Conservation (phyloP, 2,329 filamentous ascomycete species). For the Talaromyces albobiverticillius region DNA sequence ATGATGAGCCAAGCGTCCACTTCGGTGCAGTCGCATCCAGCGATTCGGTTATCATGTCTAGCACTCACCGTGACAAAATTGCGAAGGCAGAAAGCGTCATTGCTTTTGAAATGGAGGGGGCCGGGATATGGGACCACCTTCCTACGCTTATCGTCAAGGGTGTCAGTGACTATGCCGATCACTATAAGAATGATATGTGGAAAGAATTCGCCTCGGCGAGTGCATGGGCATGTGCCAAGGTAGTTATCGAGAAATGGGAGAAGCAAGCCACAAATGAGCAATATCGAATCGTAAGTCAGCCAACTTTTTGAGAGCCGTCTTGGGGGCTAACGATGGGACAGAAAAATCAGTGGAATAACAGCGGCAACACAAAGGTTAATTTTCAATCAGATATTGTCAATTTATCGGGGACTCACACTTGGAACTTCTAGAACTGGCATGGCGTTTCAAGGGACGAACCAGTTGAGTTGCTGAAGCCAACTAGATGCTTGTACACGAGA, state of each 20-base stretch:
- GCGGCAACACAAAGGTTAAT: background rate
- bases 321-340: background rate
- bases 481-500: no score
- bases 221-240: conserved; percentile 3
- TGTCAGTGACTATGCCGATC: conserved; percentile 1
- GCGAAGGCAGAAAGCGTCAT: background rate
- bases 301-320: background rate
- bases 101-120: conserved; percentile 1
- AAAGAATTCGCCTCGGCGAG: conserved; percentile 10
- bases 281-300: background rate
- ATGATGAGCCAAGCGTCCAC: conserved; percentile 26
- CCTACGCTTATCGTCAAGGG: conserved; percentile 1
- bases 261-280: background rate
- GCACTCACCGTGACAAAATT: conserved; percentile 33
- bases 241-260: background rate
- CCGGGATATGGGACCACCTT: conserved; percentile 2
- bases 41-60: conserved; percentile 42
- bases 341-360: conserved; percentile 4
- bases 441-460: no score
- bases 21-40: conserved; percentile 40
- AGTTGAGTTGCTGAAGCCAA: no score
- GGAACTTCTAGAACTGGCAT: background rate
- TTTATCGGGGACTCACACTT: background rate
- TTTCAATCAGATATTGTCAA: background rate
- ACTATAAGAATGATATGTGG: conserved; percentile 1